Conservation (phyloP, 768 basidiomycete species). For the Inosperma sp. region DNA sequence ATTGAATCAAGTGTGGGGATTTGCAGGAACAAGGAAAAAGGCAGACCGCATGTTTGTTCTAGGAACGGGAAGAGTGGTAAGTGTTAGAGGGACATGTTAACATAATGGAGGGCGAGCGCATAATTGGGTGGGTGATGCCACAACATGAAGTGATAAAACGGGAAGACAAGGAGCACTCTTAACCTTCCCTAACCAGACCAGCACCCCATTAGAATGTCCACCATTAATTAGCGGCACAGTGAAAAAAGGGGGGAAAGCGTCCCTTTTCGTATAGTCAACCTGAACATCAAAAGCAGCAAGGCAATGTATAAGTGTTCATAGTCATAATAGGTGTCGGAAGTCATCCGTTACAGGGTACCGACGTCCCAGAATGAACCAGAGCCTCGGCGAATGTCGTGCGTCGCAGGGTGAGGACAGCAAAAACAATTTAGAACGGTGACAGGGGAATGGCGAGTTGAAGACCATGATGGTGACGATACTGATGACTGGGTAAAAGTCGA, state of each 20-base stretch:
- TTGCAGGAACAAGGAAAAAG: too few relatives aligned
- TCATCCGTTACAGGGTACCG: constrained; percentile 12
- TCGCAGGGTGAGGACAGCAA: too few relatives aligned
- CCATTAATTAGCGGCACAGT: constrained; percentile 5
- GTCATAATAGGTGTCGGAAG: constrained; percentile 18
- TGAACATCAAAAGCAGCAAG: constrained; percentile 18
- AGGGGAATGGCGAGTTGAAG: too few relatives aligned
- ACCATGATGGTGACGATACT: too few relatives aligned
- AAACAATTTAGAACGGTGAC: too few relatives aligned
- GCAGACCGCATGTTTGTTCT: too few relatives aligned
- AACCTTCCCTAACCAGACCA: constrained; percentile 10
- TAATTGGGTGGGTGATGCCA: constrained; percentile 10
- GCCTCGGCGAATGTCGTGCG: constrained; percentile 10
- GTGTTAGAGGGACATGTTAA: constrained; percentile 6
- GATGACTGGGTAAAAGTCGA: too few relatives aligned
- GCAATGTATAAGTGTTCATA: constrained; percentile 18
- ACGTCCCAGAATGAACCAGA: too few relatives aligned
- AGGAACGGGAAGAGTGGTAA: not conserved
- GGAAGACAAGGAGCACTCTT: constrained; percentile 2
- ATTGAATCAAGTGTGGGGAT: too few relatives aligned
- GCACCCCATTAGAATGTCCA: constrained; percentile 2
- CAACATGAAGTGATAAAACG: constrained; percentile 10
- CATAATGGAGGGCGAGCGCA: constrained; percentile 35
- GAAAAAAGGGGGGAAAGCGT: constrained; percentile 59
- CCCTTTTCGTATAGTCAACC: constrained; percentile 49